phyloP scores from a whole-genome alignment of 1,284 basidiomycete species.

The Ustilago shanxiensis region DNA sequence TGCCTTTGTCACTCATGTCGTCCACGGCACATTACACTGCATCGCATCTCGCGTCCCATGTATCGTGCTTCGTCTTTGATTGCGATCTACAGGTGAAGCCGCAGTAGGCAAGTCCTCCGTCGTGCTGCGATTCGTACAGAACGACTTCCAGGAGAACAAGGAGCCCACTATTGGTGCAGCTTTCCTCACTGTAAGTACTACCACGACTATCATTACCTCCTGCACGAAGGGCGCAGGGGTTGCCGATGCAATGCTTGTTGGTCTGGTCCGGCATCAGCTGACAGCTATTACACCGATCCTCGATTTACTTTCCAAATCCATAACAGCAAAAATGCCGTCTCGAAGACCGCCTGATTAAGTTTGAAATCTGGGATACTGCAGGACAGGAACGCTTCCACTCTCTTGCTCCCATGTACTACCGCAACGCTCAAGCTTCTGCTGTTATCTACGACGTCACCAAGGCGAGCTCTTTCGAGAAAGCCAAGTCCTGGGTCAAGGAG shows the following conservation, averaged over 20 bases:
- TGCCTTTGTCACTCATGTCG: neutral
- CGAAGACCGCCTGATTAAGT: constrained; percentile 79
- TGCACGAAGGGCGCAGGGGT: too few relatives aligned
- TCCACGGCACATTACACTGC: neutral
- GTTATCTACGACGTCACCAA: constrained; percentile 98
- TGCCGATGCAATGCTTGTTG: too few relatives aligned
- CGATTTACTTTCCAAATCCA: neutral
- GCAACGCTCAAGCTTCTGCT: constrained; percentile 97
- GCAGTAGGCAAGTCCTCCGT: constrained; percentile 99
- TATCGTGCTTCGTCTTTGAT: neutral
- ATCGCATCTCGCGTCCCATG: neutral
- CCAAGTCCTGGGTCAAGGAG: constrained; percentile 99
- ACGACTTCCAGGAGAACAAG: constrained; percentile 96
- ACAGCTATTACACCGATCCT: neutral
- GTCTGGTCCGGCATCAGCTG: constrained; percentile 1
- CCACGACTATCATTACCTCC: neutral
- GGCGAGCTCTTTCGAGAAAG: constrained; percentile 90
- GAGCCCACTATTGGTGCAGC: constrained; percentile 98
- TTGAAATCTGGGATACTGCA: constrained; percentile 96
- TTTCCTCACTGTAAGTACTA: constrained; percentile 73
- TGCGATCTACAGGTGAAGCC: constrained; percentile 82
- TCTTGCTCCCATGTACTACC: constrained; percentile 96
- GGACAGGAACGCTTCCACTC: constrained; percentile 95
- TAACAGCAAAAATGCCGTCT: constrained; percentile 77
- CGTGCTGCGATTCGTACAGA: constrained; percentile 93